Percentiles rank a stretch among this genome's conserved stretches.
phyloP scores from a whole-genome alignment of 2,329 filamentous ascomycete genomes.

The Biscogniauxia marginata region DNA sequence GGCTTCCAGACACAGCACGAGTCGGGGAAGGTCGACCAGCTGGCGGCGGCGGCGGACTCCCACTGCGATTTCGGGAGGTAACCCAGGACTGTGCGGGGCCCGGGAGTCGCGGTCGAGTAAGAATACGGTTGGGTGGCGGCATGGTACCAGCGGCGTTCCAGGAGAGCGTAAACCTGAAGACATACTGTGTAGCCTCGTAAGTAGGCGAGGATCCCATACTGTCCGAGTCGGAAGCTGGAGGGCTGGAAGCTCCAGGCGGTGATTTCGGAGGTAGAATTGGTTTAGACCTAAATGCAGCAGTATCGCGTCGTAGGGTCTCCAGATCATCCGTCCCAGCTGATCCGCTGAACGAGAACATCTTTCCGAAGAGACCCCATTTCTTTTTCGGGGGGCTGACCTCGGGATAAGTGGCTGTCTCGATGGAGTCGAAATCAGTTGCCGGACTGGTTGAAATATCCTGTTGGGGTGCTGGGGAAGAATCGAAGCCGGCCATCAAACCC shows the following conservation, averaged over 20 bases:
- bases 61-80: constrained; percentile 38
- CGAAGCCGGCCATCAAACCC: constrained; percentile 50
- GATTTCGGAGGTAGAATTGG: constrained; percentile 39
- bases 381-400: constrained; percentile 42
- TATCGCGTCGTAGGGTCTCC: constrained; percentile 50
- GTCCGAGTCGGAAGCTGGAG: constrained; percentile 48
- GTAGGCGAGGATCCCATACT: constrained; percentile 56
- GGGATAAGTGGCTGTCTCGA: constrained; percentile 25
- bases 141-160: constrained; percentile 56
- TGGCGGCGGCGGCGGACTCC: constrained; percentile 38
- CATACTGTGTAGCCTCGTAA: constrained; percentile 56
- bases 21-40: constrained; percentile 43
- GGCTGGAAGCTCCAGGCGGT: constrained; percentile 29
- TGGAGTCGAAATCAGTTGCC: constrained; percentile 30
- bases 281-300: constrained; percentile 43
- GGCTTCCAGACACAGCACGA: constrained; percentile 47
- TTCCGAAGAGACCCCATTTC: constrained; percentile 65
- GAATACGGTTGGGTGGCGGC: constrained; percentile 58
- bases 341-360: constrained; percentile 52
- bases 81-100: constrained; percentile 67
- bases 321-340: constrained; percentile 45
- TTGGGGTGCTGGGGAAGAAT: constrained; percentile 36
- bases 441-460: constrained; percentile 25
- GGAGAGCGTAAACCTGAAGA: constrained; percentile 74
- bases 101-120: constrained; percentile 68